These are phyloP conservation scores for Geranium rotundifolium DNA, from an alignment of 345 rosid genomes.

Conservation along the genomic window DNA sequence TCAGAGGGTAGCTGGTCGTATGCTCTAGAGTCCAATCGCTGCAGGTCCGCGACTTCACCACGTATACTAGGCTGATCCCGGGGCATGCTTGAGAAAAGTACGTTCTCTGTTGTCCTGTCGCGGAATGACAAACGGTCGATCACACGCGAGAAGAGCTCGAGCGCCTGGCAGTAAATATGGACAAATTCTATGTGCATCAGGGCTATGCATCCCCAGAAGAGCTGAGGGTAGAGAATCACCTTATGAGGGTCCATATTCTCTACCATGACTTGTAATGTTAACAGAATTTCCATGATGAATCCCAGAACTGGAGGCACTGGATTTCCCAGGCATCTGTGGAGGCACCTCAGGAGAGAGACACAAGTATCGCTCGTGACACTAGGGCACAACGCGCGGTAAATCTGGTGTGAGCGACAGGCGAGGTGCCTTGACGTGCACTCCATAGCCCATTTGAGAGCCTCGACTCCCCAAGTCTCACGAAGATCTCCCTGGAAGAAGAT, in stretches of 20 bases:
- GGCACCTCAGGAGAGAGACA: constrained; percentile 86
- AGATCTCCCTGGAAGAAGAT: constrained; percentile 99
- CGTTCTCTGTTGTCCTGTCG: constrained; percentile 91
- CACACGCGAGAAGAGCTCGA: constrained; percentile 88
- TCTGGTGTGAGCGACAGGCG: constrained; percentile 98
- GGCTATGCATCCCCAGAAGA: constrained; percentile 97
- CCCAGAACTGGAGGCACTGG: constrained; percentile 94
- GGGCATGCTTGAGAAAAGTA: constrained; percentile 96
- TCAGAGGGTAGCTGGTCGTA: constrained; percentile 60
- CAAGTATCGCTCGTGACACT: constrained; percentile 90
- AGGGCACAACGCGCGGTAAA: constrained; percentile 91
- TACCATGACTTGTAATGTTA: constrained; percentile 96
- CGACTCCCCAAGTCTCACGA: constrained; percentile 95
- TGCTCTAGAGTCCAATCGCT: constrained; percentile 51
- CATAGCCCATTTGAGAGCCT: constrained; percentile 99
- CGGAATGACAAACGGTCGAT: constrained; percentile 79
- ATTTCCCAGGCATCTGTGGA: constrained; percentile 91
- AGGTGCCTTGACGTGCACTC: constrained; percentile 97
- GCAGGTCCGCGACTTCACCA: constrained; percentile 48
- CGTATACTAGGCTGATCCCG: constrained; percentile 56
- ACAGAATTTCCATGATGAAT: constrained; percentile 85
- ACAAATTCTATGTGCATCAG: constrained; percentile 99
- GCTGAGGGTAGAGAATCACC: constrained; percentile 93
- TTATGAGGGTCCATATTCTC: constrained; percentile 99
- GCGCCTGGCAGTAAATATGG: constrained; percentile 94